Conservation (phyloP, 2,329 filamentous ascomycete species). For the Diaporthe nobilis region DNA sequence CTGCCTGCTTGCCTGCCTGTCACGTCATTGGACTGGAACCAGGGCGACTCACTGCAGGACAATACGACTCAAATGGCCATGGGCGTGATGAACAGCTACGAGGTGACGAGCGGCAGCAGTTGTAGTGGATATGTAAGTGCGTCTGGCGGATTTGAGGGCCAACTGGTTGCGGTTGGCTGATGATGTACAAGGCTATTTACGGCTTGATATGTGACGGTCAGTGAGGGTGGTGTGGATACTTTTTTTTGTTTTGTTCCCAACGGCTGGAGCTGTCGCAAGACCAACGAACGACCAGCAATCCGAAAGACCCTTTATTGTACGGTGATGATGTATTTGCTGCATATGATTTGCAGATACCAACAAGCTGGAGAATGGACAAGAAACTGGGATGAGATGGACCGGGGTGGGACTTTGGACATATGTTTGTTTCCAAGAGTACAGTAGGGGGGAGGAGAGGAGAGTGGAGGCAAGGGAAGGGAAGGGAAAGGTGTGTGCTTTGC, state of each 20-base stretch:
- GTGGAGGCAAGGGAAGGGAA: not conserved
- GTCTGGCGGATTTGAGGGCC: not conserved
- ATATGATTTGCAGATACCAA: slow-evolving; percentile 38
- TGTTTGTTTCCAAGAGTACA: slow-evolving; percentile 8
- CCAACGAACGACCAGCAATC: slow-evolving; percentile 27
- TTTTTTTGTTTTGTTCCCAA: slow-evolving; percentile 1
- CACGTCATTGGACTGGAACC: slow-evolving; percentile 1
- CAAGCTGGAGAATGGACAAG: slow-evolving; percentile 33
- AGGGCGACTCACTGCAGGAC: slow-evolving; percentile 23
- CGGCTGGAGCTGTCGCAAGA: not conserved
- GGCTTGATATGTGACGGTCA: slow-evolving; percentile 14
- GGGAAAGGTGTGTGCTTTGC: not conserved
- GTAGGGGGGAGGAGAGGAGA: not conserved
- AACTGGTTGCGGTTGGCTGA: not conserved
- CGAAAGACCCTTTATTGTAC: slow-evolving; percentile 11
- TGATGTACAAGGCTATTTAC: slow-evolving; percentile 37
- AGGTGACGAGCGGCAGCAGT: not conserved
- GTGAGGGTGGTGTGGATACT: slow-evolving; percentile 24
- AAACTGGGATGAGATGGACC: not conserved
- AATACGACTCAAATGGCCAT: not conserved
- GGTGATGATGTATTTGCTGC: slow-evolving; percentile 44
- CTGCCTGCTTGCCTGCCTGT: not conserved
- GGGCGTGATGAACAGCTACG: not conserved
- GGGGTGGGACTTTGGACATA: not conserved
- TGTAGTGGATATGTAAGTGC: slow-evolving; percentile 20